These are phyloP conservation scores for Mucor indicus DNA, from an alignment of 371 early-diverging fungal genomes.

Conservation along the genomic window DNA sequence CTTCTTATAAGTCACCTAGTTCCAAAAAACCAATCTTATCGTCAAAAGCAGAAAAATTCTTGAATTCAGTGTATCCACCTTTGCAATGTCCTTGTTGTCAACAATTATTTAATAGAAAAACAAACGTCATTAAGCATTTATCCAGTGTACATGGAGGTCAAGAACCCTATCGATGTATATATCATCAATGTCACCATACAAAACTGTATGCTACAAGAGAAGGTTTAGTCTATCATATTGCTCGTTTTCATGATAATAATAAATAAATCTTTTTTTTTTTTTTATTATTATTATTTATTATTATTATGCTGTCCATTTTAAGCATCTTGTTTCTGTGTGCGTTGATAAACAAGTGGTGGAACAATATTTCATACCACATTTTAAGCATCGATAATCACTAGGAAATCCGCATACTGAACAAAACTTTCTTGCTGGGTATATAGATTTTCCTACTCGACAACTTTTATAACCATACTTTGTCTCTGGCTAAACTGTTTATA, in stretches of 20 bases:
- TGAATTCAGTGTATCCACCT: constrained; percentile 38
- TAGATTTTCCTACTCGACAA: constrained; percentile 50
- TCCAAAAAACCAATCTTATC: constrained; percentile 32
- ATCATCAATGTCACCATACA: constrained; percentile 37
- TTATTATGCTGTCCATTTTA: constrained; percentile 18
- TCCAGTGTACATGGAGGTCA: constrained; percentile 36
- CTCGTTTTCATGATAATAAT: constrained; percentile 32
- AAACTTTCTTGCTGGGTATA: constrained; percentile 61
- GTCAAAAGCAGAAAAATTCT: constrained; percentile 18
- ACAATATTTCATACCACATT: constrained; percentile 70
- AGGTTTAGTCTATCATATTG: constrained; percentile 47
- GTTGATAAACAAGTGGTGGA: constrained; percentile 54
- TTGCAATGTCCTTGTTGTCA: constrained; percentile 43
- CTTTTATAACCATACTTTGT: constrained; percentile 49
- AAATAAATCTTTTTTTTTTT: no score
- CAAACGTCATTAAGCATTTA: constrained; percentile 47
- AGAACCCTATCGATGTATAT: constrained; percentile 48
- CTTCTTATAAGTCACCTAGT: constrained; percentile 17
- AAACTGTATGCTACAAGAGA: constrained; percentile 43
- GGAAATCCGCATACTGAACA: constrained; percentile 68
- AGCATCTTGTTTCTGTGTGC: constrained; percentile 62
- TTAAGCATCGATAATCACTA: constrained; percentile 55
- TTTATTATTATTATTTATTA: no score
- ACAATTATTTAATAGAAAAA: constrained; percentile 36
- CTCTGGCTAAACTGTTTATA: constrained; percentile 17